These are phyloP conservation scores for Huntiella decipiens DNA, from an alignment of 2,329 filamentous ascomycete genomes.

Conservation along the genomic window DNA sequence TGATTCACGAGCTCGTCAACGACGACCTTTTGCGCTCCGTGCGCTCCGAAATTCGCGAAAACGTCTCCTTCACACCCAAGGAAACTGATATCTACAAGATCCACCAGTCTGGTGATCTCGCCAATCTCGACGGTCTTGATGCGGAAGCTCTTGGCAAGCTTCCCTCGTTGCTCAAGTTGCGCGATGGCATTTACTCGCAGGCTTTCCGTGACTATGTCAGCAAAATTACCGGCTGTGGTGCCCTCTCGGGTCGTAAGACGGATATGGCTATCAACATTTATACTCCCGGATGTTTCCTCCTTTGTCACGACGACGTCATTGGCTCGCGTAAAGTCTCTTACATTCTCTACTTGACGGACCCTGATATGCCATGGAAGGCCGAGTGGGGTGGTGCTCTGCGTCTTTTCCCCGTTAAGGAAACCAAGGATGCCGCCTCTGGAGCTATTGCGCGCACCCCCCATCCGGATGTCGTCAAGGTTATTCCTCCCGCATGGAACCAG, in stretches of 20 bases:
- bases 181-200: constrained; percentile 83
- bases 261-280: constrained; percentile 99
- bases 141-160: constrained; percentile 69
- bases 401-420: constrained; percentile 54
- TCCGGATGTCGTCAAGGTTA: constrained; percentile 60
- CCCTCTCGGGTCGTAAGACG: constrained; percentile 80
- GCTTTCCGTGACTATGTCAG: constrained; percentile 80
- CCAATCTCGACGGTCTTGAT: constrained; percentile 87
- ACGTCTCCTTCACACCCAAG: constrained; percentile 91
- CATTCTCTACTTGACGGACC: constrained; percentile 88
- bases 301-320: constrained; percentile 98
- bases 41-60: constrained; percentile 70
- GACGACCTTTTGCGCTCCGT: constrained; percentile 68
- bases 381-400: constrained; percentile 87
- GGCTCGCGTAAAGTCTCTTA: constrained; percentile 92
- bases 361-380: constrained; percentile 73
- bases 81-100: constrained; percentile 99
- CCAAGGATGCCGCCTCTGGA: constrained; percentile 44
- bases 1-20: constrained; percentile 67
- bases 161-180: constrained; percentile 75
- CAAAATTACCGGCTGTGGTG: constrained; percentile 66
- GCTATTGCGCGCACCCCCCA: constrained; percentile 61
- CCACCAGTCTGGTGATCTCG: constrained; percentile 92
- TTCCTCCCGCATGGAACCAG: constrained; percentile 93
- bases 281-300: constrained; percentile 81